Percentiles rank a stretch among this genome's conserved stretches.
Evolutionary conservation across 352 stramenopile species (phyloP).

Genomic region (Aphanomyces stellatus): DNA sequence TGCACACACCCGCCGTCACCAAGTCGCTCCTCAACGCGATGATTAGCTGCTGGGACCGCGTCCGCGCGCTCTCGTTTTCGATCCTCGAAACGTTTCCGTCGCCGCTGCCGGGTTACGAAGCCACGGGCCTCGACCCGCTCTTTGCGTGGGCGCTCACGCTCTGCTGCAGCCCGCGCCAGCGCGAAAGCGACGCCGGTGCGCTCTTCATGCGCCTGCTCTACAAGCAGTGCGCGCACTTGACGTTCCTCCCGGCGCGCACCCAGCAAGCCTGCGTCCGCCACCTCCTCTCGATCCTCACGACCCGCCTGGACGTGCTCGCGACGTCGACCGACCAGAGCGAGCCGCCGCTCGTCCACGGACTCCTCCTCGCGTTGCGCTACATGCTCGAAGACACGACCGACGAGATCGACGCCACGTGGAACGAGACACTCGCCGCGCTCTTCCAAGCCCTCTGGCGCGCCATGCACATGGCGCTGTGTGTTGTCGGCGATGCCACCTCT

Average conservation of each 20-base stretch:
- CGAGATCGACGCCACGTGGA: constrained; percentile 29
- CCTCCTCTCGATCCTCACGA: background rate
- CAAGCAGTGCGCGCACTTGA: constrained; percentile 42
- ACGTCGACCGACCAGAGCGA: constrained; percentile 28
- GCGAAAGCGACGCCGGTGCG: constrained; percentile 78
- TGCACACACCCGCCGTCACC: constrained; percentile 55
- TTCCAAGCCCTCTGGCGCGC: constrained; percentile 47
- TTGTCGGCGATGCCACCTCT: constrained; percentile 67
- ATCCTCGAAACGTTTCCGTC: constrained; percentile 63
- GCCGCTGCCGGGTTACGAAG: constrained; percentile 46
- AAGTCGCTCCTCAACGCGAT: constrained; percentile 61
- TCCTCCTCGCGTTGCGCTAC: constrained; percentile 67
- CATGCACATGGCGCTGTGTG: constrained; percentile 52
- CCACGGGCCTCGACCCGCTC: constrained; percentile 36
- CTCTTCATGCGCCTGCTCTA: constrained; percentile 80
- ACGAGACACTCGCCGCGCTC: constrained; percentile 33
- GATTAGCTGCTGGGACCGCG: constrained; percentile 68
- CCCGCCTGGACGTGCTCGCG: background rate
- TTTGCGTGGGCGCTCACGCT: constrained; percentile 65
- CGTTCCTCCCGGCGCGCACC: constrained; percentile 26
- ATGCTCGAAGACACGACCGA: constrained; percentile 52
- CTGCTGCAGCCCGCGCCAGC: constrained; percentile 60
- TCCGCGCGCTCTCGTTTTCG: constrained; percentile 54
- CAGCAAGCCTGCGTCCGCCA: constrained; percentile 2
- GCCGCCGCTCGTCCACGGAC: constrained; percentile 61